A percentile compares a stretch with the other conserved stretches of the same genome.
Conservation (phyloP, 306 rosid species). For the Senna tora region DNA sequence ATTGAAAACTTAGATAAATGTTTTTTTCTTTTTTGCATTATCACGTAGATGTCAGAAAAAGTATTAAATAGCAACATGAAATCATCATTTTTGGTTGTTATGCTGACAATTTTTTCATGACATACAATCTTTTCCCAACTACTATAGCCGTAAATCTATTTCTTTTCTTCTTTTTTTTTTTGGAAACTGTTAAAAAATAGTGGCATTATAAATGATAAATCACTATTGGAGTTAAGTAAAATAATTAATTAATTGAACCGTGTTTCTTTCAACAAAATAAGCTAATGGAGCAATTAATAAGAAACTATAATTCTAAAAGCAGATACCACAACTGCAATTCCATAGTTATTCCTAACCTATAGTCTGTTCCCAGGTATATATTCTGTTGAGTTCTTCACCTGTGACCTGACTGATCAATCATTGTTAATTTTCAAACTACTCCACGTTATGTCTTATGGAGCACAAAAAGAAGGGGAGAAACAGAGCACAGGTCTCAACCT, state of each 20-base stretch:
- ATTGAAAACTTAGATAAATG: not conserved
- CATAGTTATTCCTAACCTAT: constrained; percentile 13
- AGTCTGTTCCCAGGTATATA: constrained; percentile 8
- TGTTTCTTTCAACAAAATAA: not conserved
- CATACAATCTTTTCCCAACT: not conserved
- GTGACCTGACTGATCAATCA: not conserved
- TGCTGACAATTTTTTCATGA: constrained; percentile 17
- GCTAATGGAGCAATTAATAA: constrained; percentile 14
- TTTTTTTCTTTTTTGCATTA: not conserved
- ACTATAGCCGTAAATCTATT: constrained; percentile 10
- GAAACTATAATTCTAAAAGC: constrained; percentile 5
- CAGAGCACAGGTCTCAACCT: not conserved
- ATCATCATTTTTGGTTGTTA: constrained; percentile 16
- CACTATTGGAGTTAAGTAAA: not conserved
- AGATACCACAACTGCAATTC: constrained; percentile 6
- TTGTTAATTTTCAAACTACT: not conserved
- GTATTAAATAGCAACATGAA: constrained; percentile 19
- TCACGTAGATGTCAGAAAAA: not conserved
- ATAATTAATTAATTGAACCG: not conserved
- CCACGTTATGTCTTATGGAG: not conserved
- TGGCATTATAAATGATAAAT: constrained; percentile 1
- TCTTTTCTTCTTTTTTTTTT: not conserved
- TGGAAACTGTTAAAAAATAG: not conserved
- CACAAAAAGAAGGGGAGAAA: not conserved
- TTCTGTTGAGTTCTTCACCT: not conserved